A percentile compares a stretch with the other conserved stretches of the same genome.
These are phyloP conservation scores for Syncephalastrum contaminatum DNA, from an alignment of 371 early-diverging fungal genomes.

Conservation along the genomic window DNA sequence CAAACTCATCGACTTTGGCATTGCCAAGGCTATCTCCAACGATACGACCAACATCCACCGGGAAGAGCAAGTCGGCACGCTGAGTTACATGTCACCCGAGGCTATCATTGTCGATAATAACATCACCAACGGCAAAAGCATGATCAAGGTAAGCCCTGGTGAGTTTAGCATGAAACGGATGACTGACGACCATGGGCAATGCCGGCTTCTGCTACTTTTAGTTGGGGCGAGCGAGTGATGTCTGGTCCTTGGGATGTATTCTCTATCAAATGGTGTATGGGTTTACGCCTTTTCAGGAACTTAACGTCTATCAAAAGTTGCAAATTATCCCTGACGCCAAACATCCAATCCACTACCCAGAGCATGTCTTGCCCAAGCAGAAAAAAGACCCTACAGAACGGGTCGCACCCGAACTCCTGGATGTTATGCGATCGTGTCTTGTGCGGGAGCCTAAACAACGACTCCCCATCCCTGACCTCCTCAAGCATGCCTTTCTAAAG, in stretches of 20 bases:
- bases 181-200: not conserved
- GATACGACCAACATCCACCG: conserved; percentile 95
- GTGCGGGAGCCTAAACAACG: conserved; percentile 8
- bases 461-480: conserved; percentile 9
- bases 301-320: conserved; percentile 66
- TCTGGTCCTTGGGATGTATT: conserved; percentile 98
- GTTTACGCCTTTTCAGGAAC: conserved; percentile 81
- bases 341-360: conserved; percentile 59
- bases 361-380: not conserved
- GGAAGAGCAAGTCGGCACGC: conserved; percentile 90
- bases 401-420: conserved; percentile 3
- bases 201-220: conserved; percentile 15
- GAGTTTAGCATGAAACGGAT: not conserved
- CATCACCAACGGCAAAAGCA: conserved; percentile 9
- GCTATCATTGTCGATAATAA: conserved; percentile 47
- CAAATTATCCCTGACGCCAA: conserved; percentile 68
- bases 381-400: not conserved
- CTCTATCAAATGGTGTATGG: conserved; percentile 97
- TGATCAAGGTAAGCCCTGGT: conserved; percentile 36
- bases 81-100: conserved; percentile 99
- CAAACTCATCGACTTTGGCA: conserved; percentile 99
- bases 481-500: conserved; percentile 11
- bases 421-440: conserved; percentile 16
- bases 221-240: conserved; percentile 80
- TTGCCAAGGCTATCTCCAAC: conserved; percentile 90